A percentile compares a stretch with the other conserved stretches of the same genome.
These are phyloP conservation scores for Zygotorulaspora florentina DNA, from an alignment of 805 yeast species.

Conservation along the genomic window DNA sequence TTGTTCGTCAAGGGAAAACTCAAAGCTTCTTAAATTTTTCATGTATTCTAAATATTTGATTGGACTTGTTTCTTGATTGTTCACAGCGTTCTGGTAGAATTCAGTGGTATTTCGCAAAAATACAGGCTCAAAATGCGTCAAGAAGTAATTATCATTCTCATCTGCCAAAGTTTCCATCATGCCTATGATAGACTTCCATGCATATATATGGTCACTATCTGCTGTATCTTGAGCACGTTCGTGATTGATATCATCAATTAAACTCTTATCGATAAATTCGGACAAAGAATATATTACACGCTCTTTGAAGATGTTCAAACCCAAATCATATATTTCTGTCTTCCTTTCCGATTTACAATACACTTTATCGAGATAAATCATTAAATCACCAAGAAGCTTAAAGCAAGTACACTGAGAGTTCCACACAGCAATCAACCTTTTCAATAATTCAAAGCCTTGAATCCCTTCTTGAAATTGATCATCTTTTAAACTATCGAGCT, in stretches of 20 bases:
- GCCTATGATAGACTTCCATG: constrained; percentile 54
- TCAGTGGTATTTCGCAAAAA: constrained; percentile 51
- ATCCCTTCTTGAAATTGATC: constrained; percentile 7
- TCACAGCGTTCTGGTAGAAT: constrained; percentile 50
- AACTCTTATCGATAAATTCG: constrained; percentile 46
- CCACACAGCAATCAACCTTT: constrained; percentile 47
- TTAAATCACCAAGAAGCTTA: constrained; percentile 76
- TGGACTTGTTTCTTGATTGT: constrained; percentile 46
- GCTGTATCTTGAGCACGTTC: constrained; percentile 52
- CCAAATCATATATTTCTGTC: constrained; percentile 67
- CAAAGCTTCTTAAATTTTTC: constrained; percentile 54
- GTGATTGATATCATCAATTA: constrained; percentile 32
- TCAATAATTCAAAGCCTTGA: constrained; percentile 36
- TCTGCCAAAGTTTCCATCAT: constrained; percentile 70
- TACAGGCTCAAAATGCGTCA: constrained; percentile 60
- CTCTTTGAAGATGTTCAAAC: constrained; percentile 62
- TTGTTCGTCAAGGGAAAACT: constrained; percentile 40
- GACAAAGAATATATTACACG: constrained; percentile 49
- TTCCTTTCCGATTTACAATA: constrained; percentile 67
- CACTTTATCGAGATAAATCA: constrained; percentile 83
- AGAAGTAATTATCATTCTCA: constrained; percentile 56
- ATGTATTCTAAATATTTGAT: constrained; percentile 51
- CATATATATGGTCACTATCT: constrained; percentile 40
- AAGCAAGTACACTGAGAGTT: constrained; percentile 65
- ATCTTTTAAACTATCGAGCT: constrained; percentile 9